These are phyloP conservation scores for Boletus coccyginus DNA, from an alignment of 768 basidiomycete genomes.

Conservation along the genomic window DNA sequence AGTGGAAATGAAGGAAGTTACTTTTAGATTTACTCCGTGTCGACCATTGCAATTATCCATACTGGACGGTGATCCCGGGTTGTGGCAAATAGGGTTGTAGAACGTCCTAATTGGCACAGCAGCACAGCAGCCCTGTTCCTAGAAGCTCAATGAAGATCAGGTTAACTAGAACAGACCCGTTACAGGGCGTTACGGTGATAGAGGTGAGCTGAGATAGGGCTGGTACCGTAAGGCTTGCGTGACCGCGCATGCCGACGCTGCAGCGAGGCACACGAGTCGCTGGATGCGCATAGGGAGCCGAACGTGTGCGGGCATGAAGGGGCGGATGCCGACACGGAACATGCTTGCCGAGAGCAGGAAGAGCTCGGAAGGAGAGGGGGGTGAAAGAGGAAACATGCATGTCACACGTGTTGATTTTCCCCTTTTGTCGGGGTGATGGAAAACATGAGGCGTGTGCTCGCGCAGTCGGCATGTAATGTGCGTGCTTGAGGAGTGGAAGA, in stretches of 20 bases:
- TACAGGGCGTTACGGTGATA: background rate
- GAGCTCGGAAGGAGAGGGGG: conserved; percentile 9
- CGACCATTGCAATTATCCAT: background rate
- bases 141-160: background rate
- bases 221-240: background rate
- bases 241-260: conserved; percentile 6
- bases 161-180: background rate
- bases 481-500: conserved; percentile 16
- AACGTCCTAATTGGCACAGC: background rate
- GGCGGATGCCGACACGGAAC: conserved; percentile 5
- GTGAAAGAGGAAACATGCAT: conserved; percentile 22
- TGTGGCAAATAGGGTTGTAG: background rate
- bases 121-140: background rate
- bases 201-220: background rate
- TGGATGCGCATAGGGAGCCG: background rate
- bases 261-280: background rate
- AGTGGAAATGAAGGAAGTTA: background rate
- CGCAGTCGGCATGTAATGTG: conserved; percentile 12
- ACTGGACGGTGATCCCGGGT: background rate
- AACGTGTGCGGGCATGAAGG: conserved; percentile 13
- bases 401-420: conserved; percentile 24
- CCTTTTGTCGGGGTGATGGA: conserved; percentile 16
- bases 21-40: background rate
- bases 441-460: conserved; percentile 18
- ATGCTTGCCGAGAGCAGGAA: conserved; percentile 4